Evolutionary conservation across 75 land plant species (phyloP), one percentile per base, ranked within the genome.

Genomic region (Larix kaempferi): DNA sequence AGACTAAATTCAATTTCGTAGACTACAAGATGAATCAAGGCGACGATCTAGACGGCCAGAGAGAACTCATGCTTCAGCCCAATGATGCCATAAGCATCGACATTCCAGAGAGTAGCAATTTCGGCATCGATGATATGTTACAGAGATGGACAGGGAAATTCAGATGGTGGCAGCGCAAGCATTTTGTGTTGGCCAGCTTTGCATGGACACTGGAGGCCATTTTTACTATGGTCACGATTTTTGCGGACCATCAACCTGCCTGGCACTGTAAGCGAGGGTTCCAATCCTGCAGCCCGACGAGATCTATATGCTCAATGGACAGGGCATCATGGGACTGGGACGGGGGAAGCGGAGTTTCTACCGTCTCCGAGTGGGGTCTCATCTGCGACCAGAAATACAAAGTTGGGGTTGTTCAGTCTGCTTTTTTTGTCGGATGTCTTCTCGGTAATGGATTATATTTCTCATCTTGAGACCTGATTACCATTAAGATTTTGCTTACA

Each of bases 121-220:
- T 90, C 19, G 75, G 83, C 57, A 87, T 93, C 58, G 95, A 93
- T 82, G 91, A 85, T 71, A 82, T 93, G 89, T 75, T 93, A 5
- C 76, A 77, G 56, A 82, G 67, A 22, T 78, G 86, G 82, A 84
- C 89, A 60, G 95, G 95, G 21, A 93, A 93, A 83, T 91, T 93
- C 78, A 91, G 95, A 74, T 33, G 52, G 77, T 92, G 91, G 89
- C 95, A 93, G 77, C 57, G 85, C 19, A 59, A 81, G 12, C 93
- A 93, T 77, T 93, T 93, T 81, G 84, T 89, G 25, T 79, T 93
- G 0, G 82, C 89, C 16, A 88, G 82, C 76, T 13, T 86, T 56
- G 93, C 91, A 0, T 93, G 93, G 93, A 84, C 89, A 0, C 84
- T 93, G 5, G 91, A 88, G 82, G 95, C 95, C 12, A 77, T 93